Conservation (phyloP, 106 monocot species). For the Vanilla planifolia region DNA sequence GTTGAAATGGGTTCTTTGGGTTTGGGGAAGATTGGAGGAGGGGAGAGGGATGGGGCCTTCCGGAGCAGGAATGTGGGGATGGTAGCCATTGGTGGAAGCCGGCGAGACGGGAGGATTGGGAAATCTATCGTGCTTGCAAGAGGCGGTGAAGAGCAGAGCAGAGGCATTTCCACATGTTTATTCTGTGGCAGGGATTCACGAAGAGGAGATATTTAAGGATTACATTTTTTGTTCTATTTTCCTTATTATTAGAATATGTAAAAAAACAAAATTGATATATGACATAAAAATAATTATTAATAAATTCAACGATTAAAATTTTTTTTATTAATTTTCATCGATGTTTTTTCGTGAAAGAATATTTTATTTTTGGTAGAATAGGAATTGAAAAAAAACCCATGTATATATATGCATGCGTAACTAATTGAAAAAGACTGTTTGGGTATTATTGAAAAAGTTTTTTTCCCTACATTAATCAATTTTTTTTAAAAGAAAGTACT, state of each 20-base stretch:
- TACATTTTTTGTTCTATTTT: not conserved
- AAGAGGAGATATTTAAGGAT: not conserved
- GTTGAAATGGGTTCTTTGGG: not conserved
- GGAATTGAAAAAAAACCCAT: too few species aligned
- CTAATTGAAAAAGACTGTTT: too few species aligned
- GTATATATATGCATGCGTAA: too few species aligned
- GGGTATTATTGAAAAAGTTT: too few species aligned
- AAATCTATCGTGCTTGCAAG: not conserved
- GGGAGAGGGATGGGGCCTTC: constrained; percentile 11
- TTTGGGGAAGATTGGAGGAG: not conserved
- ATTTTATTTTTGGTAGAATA: too few species aligned
- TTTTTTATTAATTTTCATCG: too few species aligned
- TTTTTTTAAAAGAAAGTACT: too few species aligned
- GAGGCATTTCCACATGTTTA: not conserved
- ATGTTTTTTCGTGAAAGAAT: too few species aligned
- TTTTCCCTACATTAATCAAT: too few species aligned
- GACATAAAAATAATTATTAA: not conserved
- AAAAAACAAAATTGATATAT: not conserved
- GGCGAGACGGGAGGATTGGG: not conserved
- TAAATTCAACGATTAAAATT: too few species aligned
- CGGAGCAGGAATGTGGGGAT: constrained; percentile 11
- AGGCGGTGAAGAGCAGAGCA: not conserved
- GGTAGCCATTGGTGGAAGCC: not conserved
- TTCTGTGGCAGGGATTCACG: not conserved
- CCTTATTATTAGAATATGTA: not conserved